A percentile compares a stretch with the other conserved stretches of the same genome.
Conservation (phyloP, 768 basidiomycete species). For the Hericium rajendrae region DNA sequence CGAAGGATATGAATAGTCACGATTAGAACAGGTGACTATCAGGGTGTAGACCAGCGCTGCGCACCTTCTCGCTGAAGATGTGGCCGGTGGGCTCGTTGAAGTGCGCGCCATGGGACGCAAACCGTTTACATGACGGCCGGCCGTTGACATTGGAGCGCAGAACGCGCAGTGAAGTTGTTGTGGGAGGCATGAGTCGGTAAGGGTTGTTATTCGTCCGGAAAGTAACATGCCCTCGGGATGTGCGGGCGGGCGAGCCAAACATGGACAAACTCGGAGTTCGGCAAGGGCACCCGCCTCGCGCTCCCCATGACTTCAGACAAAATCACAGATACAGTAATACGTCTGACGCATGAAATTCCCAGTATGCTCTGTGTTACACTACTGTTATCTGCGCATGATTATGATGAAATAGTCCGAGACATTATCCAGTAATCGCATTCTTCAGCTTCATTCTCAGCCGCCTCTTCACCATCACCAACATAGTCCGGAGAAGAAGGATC, state of each 20-base stretch:
- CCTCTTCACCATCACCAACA: constrained; percentile 19
- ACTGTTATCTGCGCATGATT: not conserved
- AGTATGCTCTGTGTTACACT: too few species aligned
- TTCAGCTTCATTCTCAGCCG: constrained; percentile 20
- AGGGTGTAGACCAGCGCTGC: constrained; percentile 7
- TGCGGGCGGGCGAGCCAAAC: too few species aligned
- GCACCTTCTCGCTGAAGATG: constrained; percentile 84
- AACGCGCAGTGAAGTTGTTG: constrained; percentile 10
- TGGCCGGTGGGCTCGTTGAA: constrained; percentile 86
- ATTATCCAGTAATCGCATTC: constrained; percentile 29
- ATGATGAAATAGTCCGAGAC: constrained; percentile 18
- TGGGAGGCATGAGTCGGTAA: not conserved
- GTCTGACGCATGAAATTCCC: too few species aligned
- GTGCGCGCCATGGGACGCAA: constrained; percentile 69
- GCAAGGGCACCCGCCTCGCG: too few species aligned
- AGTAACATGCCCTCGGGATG: too few species aligned
- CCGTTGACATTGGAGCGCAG: constrained; percentile 4
- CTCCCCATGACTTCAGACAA: too few species aligned
- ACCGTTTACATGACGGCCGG: constrained; percentile 34
- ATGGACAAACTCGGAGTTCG: too few species aligned
- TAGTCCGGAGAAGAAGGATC: constrained; percentile 47
- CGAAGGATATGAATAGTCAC: not conserved
- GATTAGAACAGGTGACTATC: not conserved
- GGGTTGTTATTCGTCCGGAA: not conserved
- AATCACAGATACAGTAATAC: too few species aligned